phyloP scores from a whole-genome alignment of 345 rosid species.

The Lepidium aucheri region DNA sequence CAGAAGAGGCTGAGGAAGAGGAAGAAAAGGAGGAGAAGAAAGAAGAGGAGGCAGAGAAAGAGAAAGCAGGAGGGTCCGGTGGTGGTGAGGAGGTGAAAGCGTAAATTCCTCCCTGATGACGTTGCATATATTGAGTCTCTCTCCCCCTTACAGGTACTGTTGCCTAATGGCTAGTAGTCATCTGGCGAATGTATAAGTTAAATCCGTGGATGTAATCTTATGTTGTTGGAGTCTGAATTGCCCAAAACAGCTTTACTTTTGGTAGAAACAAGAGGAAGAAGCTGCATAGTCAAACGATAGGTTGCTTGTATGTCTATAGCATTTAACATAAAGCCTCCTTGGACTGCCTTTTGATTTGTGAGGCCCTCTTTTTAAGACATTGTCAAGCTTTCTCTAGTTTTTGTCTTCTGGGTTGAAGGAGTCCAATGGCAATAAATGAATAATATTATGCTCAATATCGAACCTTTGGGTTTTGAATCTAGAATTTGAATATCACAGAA shows the following conservation, averaged over 20 bases:
- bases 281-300: slow-evolving; percentile 23
- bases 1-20: slow-evolving; percentile 66
- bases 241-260: slow-evolving; percentile 8
- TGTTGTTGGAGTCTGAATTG: slow-evolving; percentile 14
- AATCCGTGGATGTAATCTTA: slow-evolving; percentile 19
- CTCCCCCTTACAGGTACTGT: not conserved
- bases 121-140: slow-evolving; percentile 4
- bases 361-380: slow-evolving; percentile 16
- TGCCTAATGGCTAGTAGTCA: slow-evolving; percentile 7
- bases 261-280: slow-evolving; percentile 19
- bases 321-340: slow-evolving; percentile 28
- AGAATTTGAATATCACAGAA: not conserved
- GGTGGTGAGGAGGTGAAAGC: slow-evolving; percentile 22
- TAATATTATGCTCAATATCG: not conserved
- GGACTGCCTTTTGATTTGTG: slow-evolving; percentile 18
- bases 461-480: not conserved
- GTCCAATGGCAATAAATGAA: slow-evolving; percentile 4
- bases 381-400: not conserved
- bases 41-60: slow-evolving; percentile 32
- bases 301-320: slow-evolving; percentile 24
- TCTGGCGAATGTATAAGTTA: slow-evolving; percentile 15
- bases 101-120: slow-evolving; percentile 9
- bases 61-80: slow-evolving; percentile 20
- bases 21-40: slow-evolving; percentile 39
- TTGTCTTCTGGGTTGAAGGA: not conserved